Conservation (phyloP, 768 basidiomycete species). For the Podaxis sp. region DNA sequence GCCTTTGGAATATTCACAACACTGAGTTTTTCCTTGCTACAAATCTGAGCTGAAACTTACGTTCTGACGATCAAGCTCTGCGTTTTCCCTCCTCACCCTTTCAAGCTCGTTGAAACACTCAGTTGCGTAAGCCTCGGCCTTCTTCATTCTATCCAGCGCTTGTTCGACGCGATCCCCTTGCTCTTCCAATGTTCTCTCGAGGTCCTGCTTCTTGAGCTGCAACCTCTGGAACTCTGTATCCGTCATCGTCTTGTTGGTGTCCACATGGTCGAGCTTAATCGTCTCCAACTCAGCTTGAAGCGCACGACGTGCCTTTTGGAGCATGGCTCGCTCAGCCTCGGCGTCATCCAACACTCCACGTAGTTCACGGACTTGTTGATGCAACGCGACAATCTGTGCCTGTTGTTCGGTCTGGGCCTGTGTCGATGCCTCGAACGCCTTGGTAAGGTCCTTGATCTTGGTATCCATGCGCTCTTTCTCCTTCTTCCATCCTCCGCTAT, state of each 20-base stretch:
- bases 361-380: slow-evolving; percentile 84
- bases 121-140: slow-evolving; percentile 72
- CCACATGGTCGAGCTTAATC: slow-evolving; percentile 75
- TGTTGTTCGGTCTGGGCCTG: slow-evolving; percentile 80
- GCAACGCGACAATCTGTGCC: slow-evolving; percentile 77
- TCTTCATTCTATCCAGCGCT: slow-evolving; percentile 77
- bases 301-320: slow-evolving; percentile 80
- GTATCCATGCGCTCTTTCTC: slow-evolving; percentile 86
- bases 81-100: slow-evolving; percentile 77
- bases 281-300: slow-evolving; percentile 79
- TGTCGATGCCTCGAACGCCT: slow-evolving; percentile 72
- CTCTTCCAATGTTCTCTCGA: slow-evolving; percentile 76
- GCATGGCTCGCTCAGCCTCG: slow-evolving; percentile 74
- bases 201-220: slow-evolving; percentile 78
- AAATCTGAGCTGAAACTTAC: slow-evolving; percentile 36
- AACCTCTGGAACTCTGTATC: slow-evolving; percentile 76
- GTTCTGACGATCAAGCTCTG: slow-evolving; percentile 75
- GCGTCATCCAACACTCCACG: slow-evolving; percentile 82
- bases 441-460: slow-evolving; percentile 74
- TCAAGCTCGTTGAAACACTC: slow-evolving; percentile 79
- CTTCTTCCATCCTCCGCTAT: slow-evolving; percentile 79
- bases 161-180: slow-evolving; percentile 71
- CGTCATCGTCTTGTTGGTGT: slow-evolving; percentile 65
- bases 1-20: slow-evolving; percentile 46
- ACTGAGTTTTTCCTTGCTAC: background rate